A percentile compares a stretch with the other conserved stretches of the same genome.
Evolutionary conservation across 1,284 basidiomycete genomes (phyloP).

Genomic region (Ceratobasidium sp.): DNA sequence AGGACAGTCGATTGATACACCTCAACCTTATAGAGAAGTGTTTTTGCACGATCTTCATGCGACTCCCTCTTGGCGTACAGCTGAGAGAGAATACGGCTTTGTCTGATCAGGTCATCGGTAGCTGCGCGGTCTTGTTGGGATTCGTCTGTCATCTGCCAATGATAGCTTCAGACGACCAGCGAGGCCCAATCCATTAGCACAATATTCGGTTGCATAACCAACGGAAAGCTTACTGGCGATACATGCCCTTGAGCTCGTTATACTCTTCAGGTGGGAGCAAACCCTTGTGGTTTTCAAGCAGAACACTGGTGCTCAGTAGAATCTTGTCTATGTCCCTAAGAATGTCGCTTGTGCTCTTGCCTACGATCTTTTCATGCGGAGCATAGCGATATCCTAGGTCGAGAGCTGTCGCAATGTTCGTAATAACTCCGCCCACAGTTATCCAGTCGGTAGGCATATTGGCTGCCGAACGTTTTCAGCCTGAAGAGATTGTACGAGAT

Average conservation of each 20-base stretch:
- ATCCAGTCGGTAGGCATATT: neutral
- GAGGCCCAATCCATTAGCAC: no score
- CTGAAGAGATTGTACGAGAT: no score
- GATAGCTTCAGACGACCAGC: no score
- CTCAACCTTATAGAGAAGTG: neutral
- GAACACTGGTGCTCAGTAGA: neutral
- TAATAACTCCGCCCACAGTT: neutral
- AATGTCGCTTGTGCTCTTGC: neutral
- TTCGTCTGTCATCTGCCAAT: conserved; percentile 5
- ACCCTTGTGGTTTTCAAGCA: neutral
- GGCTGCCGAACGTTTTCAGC: no score
- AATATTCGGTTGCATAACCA: no score
- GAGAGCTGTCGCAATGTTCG: neutral
- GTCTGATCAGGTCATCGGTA: neutral
- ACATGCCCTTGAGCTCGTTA: neutral
- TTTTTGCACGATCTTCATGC: neutral
- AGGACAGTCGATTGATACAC: neutral
- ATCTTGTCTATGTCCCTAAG: no score
- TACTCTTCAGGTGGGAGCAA: neutral
- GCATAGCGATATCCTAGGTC: neutral
- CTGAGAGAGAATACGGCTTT: neutral
- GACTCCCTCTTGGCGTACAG: neutral
- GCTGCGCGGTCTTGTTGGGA: neutral
- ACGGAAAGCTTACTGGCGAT: neutral
- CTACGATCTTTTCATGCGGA: neutral